A percentile compares a stretch with the other conserved stretches of the same genome.
These are phyloP conservation scores for Bretschneidera sinensis DNA, from an alignment of 345 rosid genomes.

Conservation along the genomic window DNA sequence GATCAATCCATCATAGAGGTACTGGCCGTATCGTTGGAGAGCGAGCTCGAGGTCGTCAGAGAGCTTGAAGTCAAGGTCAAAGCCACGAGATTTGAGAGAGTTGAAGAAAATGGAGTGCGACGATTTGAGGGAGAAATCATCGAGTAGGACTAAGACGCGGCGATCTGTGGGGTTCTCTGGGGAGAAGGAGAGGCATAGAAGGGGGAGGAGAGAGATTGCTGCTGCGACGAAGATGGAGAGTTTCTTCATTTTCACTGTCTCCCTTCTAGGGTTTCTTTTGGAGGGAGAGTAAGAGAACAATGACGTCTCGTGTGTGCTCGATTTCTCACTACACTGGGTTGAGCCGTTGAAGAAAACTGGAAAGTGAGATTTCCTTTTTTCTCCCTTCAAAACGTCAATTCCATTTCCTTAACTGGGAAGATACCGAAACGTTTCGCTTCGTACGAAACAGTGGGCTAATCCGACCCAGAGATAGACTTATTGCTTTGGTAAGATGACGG, in stretches of 20 bases:
- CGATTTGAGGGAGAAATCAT: conserved; percentile 56
- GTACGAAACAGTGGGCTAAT: too few relatives aligned
- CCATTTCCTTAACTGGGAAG: too few relatives aligned
- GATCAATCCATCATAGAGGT: conserved; percentile 51
- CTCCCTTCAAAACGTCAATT: too few relatives aligned
- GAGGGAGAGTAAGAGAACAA: conserved; percentile 5
- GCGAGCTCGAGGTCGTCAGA: conserved; percentile 55
- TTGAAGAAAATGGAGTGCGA: conserved; percentile 64
- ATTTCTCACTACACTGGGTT: too few relatives aligned
- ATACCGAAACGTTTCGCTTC: too few relatives aligned
- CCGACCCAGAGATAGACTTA: too few relatives aligned
- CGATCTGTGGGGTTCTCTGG: conserved; percentile 49
- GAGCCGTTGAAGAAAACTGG: too few relatives aligned
- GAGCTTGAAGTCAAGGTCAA: conserved; percentile 56
- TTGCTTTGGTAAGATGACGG: too few relatives aligned
- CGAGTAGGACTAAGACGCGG: conserved; percentile 52
- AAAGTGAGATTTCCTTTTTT: too few relatives aligned
- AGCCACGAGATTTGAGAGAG: conserved; percentile 54
- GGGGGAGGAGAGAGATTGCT: conserved; percentile 31
- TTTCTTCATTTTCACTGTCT: conserved; percentile 20
- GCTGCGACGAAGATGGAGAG: conserved; percentile 21
- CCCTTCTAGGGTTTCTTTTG: conserved; percentile 11
- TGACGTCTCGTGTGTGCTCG: not conserved
- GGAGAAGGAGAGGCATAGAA: conserved; percentile 47
- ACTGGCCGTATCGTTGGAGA: conserved; percentile 64